A percentile compares a stretch with the other conserved stretches of the same genome.
Evolutionary conservation across 805 yeast species (phyloP).

Genomic region (Blastobotrys americana): DNA sequence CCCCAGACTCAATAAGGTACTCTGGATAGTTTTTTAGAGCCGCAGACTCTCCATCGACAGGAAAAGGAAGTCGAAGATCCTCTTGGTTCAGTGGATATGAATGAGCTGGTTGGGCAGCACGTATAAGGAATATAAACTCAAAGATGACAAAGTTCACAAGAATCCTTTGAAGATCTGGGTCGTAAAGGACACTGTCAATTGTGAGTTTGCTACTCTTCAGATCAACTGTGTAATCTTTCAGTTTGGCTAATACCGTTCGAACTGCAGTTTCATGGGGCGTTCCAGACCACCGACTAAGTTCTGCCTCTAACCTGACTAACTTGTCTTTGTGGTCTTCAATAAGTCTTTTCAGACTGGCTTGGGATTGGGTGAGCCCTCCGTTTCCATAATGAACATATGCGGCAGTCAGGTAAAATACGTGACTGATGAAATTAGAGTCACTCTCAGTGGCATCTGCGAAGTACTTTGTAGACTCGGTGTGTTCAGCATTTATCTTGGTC

Average conservation of each 20-base stretch:
- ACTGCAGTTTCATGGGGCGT: slow-evolving; percentile 19
- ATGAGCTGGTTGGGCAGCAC: slow-evolving; percentile 68
- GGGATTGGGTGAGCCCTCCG: slow-evolving; percentile 62
- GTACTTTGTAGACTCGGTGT: slow-evolving; percentile 57
- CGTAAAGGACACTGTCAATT: slow-evolving; percentile 53
- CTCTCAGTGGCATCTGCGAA: slow-evolving; percentile 29
- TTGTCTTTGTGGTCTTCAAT: slow-evolving; percentile 45
- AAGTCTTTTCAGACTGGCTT: slow-evolving; percentile 46
- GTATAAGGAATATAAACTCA: slow-evolving; percentile 60
- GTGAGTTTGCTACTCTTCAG: slow-evolving; percentile 47
- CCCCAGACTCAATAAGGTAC: slow-evolving; percentile 71
- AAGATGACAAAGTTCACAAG: slow-evolving; percentile 75
- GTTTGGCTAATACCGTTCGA: slow-evolving; percentile 35
- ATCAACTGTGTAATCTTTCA: slow-evolving; percentile 37
- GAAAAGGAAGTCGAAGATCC: slow-evolving; percentile 13
- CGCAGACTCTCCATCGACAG: slow-evolving; percentile 5
- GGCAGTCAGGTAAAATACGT: slow-evolving; percentile 73
- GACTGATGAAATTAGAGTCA: slow-evolving; percentile 77
- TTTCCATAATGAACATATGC: slow-evolving; percentile 83
- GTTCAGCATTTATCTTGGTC: slow-evolving; percentile 72
- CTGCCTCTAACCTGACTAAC: slow-evolving; percentile 40
- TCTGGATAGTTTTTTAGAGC: slow-evolving; percentile 88
- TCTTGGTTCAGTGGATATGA: slow-evolving; percentile 15
- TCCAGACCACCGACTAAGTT: slow-evolving; percentile 27
- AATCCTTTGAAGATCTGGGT: slow-evolving; percentile 52